Base-by-base conservation (phyloP, 2,329 filamentous ascomycete genomes). In the Westerdykella sp. region DNA sequence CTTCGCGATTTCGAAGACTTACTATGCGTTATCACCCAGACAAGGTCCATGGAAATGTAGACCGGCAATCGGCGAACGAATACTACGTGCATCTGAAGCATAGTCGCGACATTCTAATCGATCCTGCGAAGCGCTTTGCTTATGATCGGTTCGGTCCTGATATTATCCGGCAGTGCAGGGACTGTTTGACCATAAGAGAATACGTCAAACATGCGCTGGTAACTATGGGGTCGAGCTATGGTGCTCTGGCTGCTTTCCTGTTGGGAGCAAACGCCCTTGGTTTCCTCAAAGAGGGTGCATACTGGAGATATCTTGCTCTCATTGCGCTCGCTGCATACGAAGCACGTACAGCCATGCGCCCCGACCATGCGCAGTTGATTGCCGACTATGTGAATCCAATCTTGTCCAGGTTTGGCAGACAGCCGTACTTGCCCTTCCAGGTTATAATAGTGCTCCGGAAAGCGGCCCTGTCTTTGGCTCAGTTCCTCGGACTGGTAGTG, bases 71-170 rank as follows among this genome's bases (percentile, higher is more conserved):
- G 30, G 62, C 65, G 18, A 62, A 66, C 35, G 65, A 64, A 40
- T 77, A 83, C 68, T 97, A 95, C 67, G 81, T 96, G 37, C 81
- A 85, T 57, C 76, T 97, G 57, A 91, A 90, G 72, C 73, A 82
- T 37, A 89, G 88, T 5, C 80, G 87, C 59, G 93, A 97, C 54
- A 84, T 97, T 37, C 80, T 98, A 34, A 87, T 86, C 45, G 82
- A 95, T 63, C 85, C 90, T 0, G 67, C 72, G 15, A 93, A 86
- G 67, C 83, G 89, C 43, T 80, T 78, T 37, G 83, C 85, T 7
- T 98, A 97, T 67, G 93, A 98, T 58, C 69, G 75, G 15, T 85
- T 83, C 56, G 91, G 90, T 57, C 83, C 87, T 1, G 79, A 80
- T 22, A 75, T 90, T 15, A 66, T 84, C 11, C 63, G 65, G 34